Base-by-base conservation (phyloP, 1,284 basidiomycete species). In the Trichosporon sp. region DNA sequence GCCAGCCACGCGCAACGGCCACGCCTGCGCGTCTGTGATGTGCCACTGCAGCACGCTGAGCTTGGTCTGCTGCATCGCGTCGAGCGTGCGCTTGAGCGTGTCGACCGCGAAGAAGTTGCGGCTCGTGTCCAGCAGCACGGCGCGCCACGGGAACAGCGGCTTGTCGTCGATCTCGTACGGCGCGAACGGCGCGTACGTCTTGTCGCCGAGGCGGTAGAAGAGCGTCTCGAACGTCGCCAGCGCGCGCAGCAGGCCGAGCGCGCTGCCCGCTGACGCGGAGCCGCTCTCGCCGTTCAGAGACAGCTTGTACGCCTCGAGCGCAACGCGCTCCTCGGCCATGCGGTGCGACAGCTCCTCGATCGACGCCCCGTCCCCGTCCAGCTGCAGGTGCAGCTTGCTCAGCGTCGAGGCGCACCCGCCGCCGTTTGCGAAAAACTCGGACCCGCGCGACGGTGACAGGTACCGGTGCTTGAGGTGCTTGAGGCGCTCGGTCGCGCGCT, bases 1-100 rank as follows among this genome's bases (percentile, higher is more conserved):
- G 7, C 86, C 87, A 3, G 88, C 86, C 34, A 92, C 81, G 34
- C 86, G 84, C 18, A 93, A 84, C 0, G 92, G 92, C 86, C 91
- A 95, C 69, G 88, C 89, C 78, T 70, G 62, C 21, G 65, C 35
- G 65, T 70, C 68, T 35, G 65, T 66, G 21, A 70, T 66, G 63
- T 70, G 68, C 68, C 65, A 69, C 56, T 60, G 56, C 27, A 56
- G 29, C 29, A 32, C 21, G 31, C 18, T 29, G 65, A 92, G 88
- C 85, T 97, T 97, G 73, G 91, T 90, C 87, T 88, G 89, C 72
- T 89, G 90, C 92, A 95, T 94, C 1, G 91, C 89, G 74, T 94
- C 90, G 23, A 97, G 81, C 9, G 89, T 91, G 75, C 76, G 38
- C 47, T 32, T 21, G 25, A 68, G 15, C 5, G 42, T 21, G 9